A percentile compares a stretch with the other conserved stretches of the same genome.
Evolutionary conservation across 1,139 yeast genomes (phyloP).

Genomic region (Sporopachydermia cereana): DNA sequence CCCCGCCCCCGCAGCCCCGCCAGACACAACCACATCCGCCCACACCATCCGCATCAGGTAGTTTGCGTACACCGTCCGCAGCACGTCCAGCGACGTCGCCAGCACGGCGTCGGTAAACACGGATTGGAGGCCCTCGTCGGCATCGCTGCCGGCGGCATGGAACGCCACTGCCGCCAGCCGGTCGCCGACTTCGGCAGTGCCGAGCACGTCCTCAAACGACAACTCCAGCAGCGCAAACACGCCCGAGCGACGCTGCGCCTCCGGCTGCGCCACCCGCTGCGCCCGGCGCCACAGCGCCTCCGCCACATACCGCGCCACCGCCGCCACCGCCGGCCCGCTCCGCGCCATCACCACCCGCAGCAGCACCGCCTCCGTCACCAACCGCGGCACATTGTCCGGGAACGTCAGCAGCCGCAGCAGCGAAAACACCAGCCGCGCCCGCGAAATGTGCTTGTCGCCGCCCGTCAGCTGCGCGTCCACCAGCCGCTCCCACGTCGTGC

Average conservation of each 20-base stretch:
- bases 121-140: background rate
- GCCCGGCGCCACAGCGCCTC: background rate
- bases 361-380: background rate
- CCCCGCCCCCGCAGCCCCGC: background rate
- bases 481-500: background rate
- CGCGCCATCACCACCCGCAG: background rate
- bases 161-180: background rate
- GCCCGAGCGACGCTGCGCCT: background rate
- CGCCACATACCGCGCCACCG: background rate
- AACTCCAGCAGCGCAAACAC: background rate
- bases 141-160: background rate
- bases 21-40: background rate
- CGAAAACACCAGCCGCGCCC: background rate
- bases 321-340: background rate
- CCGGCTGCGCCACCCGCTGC: background rate
- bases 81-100: background rate
- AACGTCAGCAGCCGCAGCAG: background rate
- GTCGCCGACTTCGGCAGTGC: background rate
- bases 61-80: background rate
- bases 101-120: background rate
- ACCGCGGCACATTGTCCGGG: background rate
- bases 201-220: background rate
- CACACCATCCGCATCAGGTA: background rate
- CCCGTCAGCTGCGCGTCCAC: constrained; percentile 1
- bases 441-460: background rate